Conservation (phyloP, 768 basidiomycete genomes). For the Lepiota brunneoincarnata region DNA sequence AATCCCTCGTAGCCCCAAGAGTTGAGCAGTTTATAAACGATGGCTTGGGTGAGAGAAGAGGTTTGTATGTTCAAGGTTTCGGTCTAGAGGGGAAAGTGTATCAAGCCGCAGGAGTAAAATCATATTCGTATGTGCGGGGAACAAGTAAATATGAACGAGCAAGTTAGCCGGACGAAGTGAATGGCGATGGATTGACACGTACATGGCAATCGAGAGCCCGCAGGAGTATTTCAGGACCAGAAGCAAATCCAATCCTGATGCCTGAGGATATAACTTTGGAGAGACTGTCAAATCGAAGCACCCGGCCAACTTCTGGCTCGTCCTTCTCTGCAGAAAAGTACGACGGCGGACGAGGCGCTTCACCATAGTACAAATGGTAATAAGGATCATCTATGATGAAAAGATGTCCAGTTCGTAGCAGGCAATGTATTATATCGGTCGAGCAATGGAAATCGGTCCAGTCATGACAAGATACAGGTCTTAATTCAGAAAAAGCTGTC, state of each 20-base stretch:
- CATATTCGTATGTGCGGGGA: too few species aligned
- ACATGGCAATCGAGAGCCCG: slow-evolving; percentile 71
- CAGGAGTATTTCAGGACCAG: slow-evolving; percentile 70
- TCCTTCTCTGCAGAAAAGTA: slow-evolving; percentile 81
- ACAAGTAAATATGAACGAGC: neutral
- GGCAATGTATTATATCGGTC: neutral
- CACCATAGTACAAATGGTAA: slow-evolving; percentile 74
- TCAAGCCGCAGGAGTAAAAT: neutral
- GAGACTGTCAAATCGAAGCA: slow-evolving; percentile 86
- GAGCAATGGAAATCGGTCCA: neutral
- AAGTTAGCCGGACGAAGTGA: neutral
- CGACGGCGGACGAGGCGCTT: slow-evolving; percentile 58
- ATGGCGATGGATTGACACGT: slow-evolving; percentile 23
- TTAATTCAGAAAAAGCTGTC: neutral
- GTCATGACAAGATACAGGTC: neutral
- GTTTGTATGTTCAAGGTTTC: slow-evolving; percentile 65
- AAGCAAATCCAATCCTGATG: slow-evolving; percentile 78
- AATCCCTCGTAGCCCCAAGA: slow-evolving; percentile 81
- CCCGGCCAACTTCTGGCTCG: slow-evolving; percentile 67
- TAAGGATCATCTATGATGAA: slow-evolving; percentile 69
- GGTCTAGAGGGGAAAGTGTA: slow-evolving; percentile 39
- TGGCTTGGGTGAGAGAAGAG: slow-evolving; percentile 61
- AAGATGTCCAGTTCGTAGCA: neutral
- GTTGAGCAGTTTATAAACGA: slow-evolving; percentile 54
- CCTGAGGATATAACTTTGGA: slow-evolving; percentile 81